Percentiles rank a stretch among this genome's conserved stretches.
Conservation (phyloP, 805 yeast genomes). For the Saccharomycopsis selenospora region DNA sequence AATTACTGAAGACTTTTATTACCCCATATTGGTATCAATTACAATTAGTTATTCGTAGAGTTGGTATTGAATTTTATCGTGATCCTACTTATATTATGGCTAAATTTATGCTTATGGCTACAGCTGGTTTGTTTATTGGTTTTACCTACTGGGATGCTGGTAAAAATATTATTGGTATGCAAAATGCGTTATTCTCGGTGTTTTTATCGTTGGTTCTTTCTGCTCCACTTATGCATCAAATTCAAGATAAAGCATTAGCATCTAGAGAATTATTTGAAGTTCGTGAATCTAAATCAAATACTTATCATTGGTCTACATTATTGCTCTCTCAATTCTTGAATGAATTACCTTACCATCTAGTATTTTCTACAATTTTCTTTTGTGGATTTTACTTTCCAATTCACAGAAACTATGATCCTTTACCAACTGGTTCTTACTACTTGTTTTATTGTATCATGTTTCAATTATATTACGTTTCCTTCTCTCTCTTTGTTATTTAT, state of each 20-base stretch:
- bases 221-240: constrained; percentile 56
- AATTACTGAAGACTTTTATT: constrained; percentile 32
- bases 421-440: constrained; percentile 47
- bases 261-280: constrained; percentile 61
- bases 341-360: constrained; percentile 54
- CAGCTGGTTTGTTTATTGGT: constrained; percentile 60
- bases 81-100: constrained; percentile 56
- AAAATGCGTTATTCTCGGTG: constrained; percentile 51
- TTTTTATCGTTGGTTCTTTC: constrained; percentile 52
- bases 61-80: constrained; percentile 45
- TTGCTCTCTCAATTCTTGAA: constrained; percentile 44
- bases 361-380: constrained; percentile 45
- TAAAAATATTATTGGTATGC: constrained; percentile 45
- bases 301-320: constrained; percentile 64
- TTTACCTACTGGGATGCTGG: constrained; percentile 60
- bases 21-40: constrained; percentile 43
- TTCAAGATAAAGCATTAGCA: constrained; percentile 49
- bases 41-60: constrained; percentile 35
- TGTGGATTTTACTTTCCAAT: constrained; percentile 47
- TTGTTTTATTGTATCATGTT: constrained; percentile 41
- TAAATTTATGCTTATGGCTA: constrained; percentile 43
- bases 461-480: constrained; percentile 43
- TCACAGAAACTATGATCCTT: constrained; percentile 36
- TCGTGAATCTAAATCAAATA: constrained; percentile 63
- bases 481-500: constrained; percentile 49